phyloP scores from a whole-genome alignment of 2,329 filamentous ascomycete species.

The Neurospora crassa region DNA sequence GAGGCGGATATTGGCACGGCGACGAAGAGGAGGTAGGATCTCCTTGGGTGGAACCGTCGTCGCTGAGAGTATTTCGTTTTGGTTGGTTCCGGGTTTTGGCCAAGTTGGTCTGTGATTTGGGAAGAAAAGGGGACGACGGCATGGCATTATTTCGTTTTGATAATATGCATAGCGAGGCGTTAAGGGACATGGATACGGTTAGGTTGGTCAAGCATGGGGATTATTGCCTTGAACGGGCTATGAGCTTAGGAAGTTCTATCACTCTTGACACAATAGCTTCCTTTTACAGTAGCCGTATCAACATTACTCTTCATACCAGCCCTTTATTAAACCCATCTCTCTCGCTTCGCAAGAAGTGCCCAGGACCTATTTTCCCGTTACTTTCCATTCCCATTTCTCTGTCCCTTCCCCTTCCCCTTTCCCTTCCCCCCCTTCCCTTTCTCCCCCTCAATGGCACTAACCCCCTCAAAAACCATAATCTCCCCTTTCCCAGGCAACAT shows the following conservation, averaged over 20 bases:
- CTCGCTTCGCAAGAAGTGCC: neutral
- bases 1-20: conserved; percentile 18
- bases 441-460: conserved; percentile 9
- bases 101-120: no score
- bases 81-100: no score
- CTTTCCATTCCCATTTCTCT: neutral
- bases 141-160: neutral
- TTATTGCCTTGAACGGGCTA: neutral
- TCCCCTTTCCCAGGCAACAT: conserved; percentile 9
- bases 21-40: conserved; percentile 12
- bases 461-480: conserved; percentile 6
- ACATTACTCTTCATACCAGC: neutral
- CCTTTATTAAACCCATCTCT: neutral
- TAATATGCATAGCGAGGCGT: neutral
- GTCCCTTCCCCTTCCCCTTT: neutral
- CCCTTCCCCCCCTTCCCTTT: neutral
- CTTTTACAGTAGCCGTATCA: neutral
- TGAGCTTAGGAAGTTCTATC: neutral
- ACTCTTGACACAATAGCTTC: neutral
- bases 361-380: neutral
- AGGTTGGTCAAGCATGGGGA: neutral
- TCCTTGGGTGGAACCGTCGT: neutral
- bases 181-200: neutral
- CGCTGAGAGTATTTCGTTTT: neutral
- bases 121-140: neutral